Conservation (phyloP, 108 stramenopile genomes). For the Cyclotella choctawhatcheeana region DNA sequence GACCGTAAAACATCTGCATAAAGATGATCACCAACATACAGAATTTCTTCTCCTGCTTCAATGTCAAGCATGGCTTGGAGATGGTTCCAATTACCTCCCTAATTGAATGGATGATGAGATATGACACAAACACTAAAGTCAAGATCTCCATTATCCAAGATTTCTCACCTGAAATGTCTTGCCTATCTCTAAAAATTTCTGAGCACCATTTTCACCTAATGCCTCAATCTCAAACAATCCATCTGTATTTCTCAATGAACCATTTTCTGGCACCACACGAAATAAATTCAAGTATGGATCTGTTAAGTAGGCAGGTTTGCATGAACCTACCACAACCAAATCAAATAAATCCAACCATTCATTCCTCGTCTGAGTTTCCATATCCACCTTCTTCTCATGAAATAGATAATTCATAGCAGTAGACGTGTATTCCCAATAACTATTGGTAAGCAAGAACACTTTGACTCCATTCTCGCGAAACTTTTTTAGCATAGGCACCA, state of each 20-base stretch:
- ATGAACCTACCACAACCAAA: conserved; percentile 89
- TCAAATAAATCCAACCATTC: conserved; percentile 97
- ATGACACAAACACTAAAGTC: background rate
- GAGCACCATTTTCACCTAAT: conserved; percentile 67
- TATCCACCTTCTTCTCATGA: conserved; percentile 54
- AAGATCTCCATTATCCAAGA: background rate
- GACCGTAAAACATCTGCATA: conserved; percentile 92
- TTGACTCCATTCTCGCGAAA: conserved; percentile 83
- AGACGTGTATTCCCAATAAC: conserved; percentile 94
- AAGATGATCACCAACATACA: conserved; percentile 98
- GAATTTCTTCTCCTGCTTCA: conserved; percentile 90
- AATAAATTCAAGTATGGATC: conserved; percentile 91
- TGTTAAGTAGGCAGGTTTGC: conserved; percentile 88
- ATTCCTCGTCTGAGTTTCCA: conserved; percentile 71
- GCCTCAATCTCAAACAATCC: conserved; percentile 90
- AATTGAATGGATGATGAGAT: background rate
- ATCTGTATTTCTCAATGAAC: conserved; percentile 88
- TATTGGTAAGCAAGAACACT: conserved; percentile 95
- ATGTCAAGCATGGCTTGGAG: conserved; percentile 90
- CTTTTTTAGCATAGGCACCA: conserved; percentile 88
- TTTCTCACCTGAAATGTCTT: conserved; percentile 79
- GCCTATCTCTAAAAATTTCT: conserved; percentile 83
- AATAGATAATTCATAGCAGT: conserved; percentile 95
- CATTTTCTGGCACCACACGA: conserved; percentile 80
- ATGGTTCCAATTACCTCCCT: conserved; percentile 94